Evolutionary conservation across 441 rosid species (phyloP), one percentile per base, ranked within the genome.

Genomic region (Pelargonium citronellum): DNA sequence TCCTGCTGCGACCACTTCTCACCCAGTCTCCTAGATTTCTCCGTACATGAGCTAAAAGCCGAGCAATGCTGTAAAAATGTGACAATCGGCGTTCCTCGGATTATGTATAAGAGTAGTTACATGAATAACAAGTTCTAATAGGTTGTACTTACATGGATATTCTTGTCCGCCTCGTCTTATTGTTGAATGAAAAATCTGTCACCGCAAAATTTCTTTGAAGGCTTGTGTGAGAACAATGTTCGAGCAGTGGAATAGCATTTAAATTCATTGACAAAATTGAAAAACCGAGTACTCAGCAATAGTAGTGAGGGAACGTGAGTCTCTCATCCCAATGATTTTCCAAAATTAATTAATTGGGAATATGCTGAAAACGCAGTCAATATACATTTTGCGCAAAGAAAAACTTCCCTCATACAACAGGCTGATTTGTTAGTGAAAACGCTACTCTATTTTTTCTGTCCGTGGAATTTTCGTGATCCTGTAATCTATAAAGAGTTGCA

Each of bases 401-500:
- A 57, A 69, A 37, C 41, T 69, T 46, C 34, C 68, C 43, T 60
- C 67, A 8, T 11, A 49, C 65, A 77, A 19, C 19, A 15, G 64
- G 16, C 57, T 51, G 57, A 12, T 51, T n/a, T 13, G 57, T 51
- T 51, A 13, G 57, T n/a, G 15, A 51, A 51, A 51, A 51, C 17
- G 5, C 15, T 11, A 3, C 7, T 53, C 57, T 16, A 20, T 27
- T 10, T 57, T 20, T 3, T 51, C 57, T 51, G 4, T 51, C 16
- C 0, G 16, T 13, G 66, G 51, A 61, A 22, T 13, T 73, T 24
- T 17, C 11, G 37, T 65, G 71, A 66, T 27, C 58, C 30, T 1
- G 67, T 68, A 5, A 39, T 64, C 61, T 70, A 71, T 74, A 37
- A 39, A 10, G 78, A 74, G 41, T 15, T 73, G 76, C 98, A 91